Conservation (phyloP, 805 yeast genomes). For the Yarrowia hollandica region DNA sequence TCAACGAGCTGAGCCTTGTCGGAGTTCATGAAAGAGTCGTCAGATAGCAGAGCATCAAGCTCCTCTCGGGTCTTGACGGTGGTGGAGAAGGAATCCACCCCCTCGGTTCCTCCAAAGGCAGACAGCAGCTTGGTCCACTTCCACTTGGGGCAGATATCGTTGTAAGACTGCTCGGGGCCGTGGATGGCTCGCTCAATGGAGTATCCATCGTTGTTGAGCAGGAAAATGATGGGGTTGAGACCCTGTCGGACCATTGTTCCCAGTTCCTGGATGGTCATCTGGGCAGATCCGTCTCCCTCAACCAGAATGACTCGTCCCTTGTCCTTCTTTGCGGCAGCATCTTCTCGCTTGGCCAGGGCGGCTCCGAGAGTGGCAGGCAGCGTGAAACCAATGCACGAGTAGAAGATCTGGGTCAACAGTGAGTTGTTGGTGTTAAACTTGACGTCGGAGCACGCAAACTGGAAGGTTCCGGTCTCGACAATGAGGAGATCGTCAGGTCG, state of each 20-base stretch:
- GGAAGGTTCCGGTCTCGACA: constrained; percentile 80
- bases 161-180: constrained; percentile 74
- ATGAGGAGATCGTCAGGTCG: constrained; percentile 69
- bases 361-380: constrained; percentile 85
- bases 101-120: constrained; percentile 48
- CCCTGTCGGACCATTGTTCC: constrained; percentile 61
- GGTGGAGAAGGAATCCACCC: constrained; percentile 37
- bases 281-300: constrained; percentile 94
- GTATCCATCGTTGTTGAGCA: constrained; percentile 84
- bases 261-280: constrained; percentile 88
- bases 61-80: constrained; percentile 46
- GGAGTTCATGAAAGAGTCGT: constrained; percentile 41
- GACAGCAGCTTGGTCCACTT: constrained; percentile 70
- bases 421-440: constrained; percentile 56
- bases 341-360: constrained; percentile 60
- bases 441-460: constrained; percentile 72
- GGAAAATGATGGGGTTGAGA: constrained; percentile 65
- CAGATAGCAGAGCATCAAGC: constrained; percentile 43
- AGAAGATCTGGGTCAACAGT: constrained; percentile 63
- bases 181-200: constrained; percentile 84
- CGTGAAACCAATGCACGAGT: constrained; percentile 85
- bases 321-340: constrained; percentile 36
- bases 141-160: constrained; percentile 82
- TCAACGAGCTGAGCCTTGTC: constrained; percentile 55
- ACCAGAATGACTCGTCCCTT: constrained; percentile 63